These are phyloP conservation scores for Verticillium longisporum DNA, from an alignment of 2,329 filamentous ascomycete genomes.

Conservation along the genomic window DNA sequence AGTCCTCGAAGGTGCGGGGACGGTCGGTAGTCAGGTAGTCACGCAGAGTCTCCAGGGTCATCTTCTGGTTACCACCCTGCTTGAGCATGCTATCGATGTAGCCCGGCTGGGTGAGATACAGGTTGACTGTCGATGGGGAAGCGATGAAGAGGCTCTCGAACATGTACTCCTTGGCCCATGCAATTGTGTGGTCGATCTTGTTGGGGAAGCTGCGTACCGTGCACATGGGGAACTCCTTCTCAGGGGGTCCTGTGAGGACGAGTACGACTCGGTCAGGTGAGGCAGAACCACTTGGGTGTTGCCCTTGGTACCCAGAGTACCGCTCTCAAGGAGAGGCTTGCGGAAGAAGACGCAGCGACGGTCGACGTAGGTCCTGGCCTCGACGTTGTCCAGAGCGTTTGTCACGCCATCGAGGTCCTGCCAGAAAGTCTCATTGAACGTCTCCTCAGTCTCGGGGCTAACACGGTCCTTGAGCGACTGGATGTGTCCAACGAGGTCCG, in stretches of 20 bases:
- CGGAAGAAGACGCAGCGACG: constrained; percentile 96
- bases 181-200: constrained; percentile 97
- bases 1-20: constrained; percentile 89
- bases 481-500: constrained; percentile 82
- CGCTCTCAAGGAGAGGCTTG: constrained; percentile 92
- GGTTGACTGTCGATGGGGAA: constrained; percentile 86
- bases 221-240: constrained; percentile 99
- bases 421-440: constrained; percentile 96
- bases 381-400: constrained; percentile 95
- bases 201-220: constrained; percentile 96
- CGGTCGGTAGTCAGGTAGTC: constrained; percentile 90
- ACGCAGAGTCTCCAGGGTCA: constrained; percentile 81
- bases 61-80: constrained; percentile 91
- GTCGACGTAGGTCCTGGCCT: constrained; percentile 94
- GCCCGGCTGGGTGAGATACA: constrained; percentile 86
- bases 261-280: constrained; percentile 90
- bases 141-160: constrained; percentile 94
- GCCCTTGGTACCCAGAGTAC: constrained; percentile 96
- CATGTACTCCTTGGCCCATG: constrained; percentile 85
- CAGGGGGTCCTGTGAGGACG: constrained; percentile 91
- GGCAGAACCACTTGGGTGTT: constrained; percentile 96
- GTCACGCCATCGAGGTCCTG: constrained; percentile 80
- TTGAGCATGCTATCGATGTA: constrained; percentile 83
- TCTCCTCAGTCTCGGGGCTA: constrained; percentile 81
- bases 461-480: constrained; percentile 82